Base-by-base conservation (phyloP, 495 filamentous ascomycete genomes). In the Staphylotrichum longicolle region DNA sequence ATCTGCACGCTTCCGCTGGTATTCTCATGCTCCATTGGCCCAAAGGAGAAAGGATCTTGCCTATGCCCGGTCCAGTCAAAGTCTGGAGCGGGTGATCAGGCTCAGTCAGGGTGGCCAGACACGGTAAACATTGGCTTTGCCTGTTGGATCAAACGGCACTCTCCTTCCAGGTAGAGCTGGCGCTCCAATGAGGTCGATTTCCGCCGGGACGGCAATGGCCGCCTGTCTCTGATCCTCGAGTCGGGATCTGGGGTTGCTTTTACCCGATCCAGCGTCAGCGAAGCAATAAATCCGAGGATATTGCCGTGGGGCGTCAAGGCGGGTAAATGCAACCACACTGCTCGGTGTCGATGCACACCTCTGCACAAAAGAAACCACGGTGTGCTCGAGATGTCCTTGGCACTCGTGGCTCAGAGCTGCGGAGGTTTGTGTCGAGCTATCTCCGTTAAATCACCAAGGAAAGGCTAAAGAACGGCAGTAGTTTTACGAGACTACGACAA, bases 201-300 rank as follows among this genome's bases (percentile, higher is more conserved):
- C 46, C 52, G 12, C 47, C 44, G 15, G 37, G 15, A 30, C 53
- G 65, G 65, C 65, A 67, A 50, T 68, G 42, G 20, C 20, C 14
- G 58, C 30, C 2, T 20, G 27, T 32, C 27, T 12, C 11, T 11
- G 57, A 56, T 49, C 33, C 11, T 57, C 41, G 30, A 50, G 41
- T 27, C 33, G 54, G 35, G 44, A 56, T 54, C 30, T 54, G 41
- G 50, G 57, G 37, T 58, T 57, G 52, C 39, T 62, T 70, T 72
- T 72, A 72, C 54, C 70, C 70, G 70, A 68, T 72, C 70, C 64
- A 64, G 66, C 64, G 62, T 48, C 61, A 66, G 52, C 57, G 52
- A 40, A 40, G 61, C 46, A 72, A 68, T 67, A 63, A 69, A 72
- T 55, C 41, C 58, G 67, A 65, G 65, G 63, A 69, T 64, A 66